Conservation (phyloP, 2,329 filamentous ascomycete species). For the Karstenula rhodostoma region DNA sequence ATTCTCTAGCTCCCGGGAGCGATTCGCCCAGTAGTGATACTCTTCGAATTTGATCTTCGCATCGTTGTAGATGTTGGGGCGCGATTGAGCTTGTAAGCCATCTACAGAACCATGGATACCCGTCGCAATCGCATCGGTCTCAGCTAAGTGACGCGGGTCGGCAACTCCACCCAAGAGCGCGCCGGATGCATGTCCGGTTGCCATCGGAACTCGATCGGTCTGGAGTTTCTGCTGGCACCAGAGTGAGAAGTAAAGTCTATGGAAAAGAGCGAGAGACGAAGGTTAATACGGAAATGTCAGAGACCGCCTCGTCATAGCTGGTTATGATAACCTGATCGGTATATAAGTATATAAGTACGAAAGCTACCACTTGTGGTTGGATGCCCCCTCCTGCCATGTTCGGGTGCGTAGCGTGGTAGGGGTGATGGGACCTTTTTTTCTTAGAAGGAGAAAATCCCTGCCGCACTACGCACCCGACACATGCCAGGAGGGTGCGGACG, state of each 20-base stretch:
- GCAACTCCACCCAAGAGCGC: slow-evolving; percentile 3
- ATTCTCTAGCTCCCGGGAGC: slow-evolving; percentile 46
- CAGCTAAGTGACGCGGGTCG: background rate
- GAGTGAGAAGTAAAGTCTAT: background rate
- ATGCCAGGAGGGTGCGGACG: too few species aligned
- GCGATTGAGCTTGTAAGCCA: background rate
- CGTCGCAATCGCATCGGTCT: background rate
- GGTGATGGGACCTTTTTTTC: too few species aligned
- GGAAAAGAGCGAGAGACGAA: background rate
- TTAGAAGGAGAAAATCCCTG: too few species aligned
- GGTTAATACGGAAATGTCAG: background rate
- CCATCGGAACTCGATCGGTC: background rate
- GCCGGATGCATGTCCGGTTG: slow-evolving; percentile 2
- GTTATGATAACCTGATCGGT: background rate
- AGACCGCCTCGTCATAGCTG: background rate
- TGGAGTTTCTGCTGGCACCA: background rate
- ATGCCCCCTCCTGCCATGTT: too few species aligned
- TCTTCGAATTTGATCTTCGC: slow-evolving; percentile 46
- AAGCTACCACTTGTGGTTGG: slow-evolving; percentile 2
- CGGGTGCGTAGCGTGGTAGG: too few species aligned
- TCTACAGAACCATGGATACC: background rate
- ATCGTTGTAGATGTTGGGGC: slow-evolving; percentile 1
- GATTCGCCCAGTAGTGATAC: slow-evolving; percentile 51
- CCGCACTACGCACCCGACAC: too few species aligned
- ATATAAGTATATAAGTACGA: background rate